phyloP scores from a whole-genome alignment of 2,329 filamentous ascomycete genomes.

The Talaromyces amestolkiae region DNA sequence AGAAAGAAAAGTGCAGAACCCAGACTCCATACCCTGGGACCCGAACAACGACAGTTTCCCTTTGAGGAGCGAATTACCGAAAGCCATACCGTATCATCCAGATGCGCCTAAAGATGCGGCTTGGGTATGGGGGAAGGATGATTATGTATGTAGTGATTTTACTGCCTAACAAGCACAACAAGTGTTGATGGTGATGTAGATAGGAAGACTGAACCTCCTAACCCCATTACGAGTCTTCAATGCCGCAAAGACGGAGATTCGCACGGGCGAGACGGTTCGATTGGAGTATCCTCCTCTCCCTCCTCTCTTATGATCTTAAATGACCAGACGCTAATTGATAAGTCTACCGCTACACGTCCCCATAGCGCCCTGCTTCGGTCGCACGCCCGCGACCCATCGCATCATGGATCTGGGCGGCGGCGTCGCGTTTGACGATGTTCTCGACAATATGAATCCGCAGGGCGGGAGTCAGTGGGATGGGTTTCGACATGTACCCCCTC shows the following conservation, averaged over 20 bases:
- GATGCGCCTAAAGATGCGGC: slow-evolving; percentile 56
- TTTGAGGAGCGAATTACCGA: slow-evolving; percentile 52
- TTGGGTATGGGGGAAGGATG: slow-evolving; percentile 61
- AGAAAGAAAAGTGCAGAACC: slow-evolving; percentile 22
- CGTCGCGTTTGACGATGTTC: slow-evolving; percentile 45
- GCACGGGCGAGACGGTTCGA: slow-evolving; percentile 55
- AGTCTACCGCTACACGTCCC: slow-evolving; percentile 55
- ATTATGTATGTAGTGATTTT: slow-evolving; percentile 39
- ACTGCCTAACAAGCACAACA: too few relatives aligned
- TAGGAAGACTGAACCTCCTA: slow-evolving; percentile 54
- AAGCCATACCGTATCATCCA: slow-evolving; percentile 34
- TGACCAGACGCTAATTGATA: neutral
- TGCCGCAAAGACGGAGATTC: slow-evolving; percentile 51
- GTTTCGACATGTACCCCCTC: slow-evolving; percentile 43
- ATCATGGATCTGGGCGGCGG: slow-evolving; percentile 47
- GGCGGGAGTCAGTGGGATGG: slow-evolving; percentile 53
- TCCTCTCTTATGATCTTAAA: neutral
- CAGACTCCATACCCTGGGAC: slow-evolving; percentile 50
- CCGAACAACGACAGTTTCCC: slow-evolving; percentile 55
- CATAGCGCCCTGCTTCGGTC: slow-evolving; percentile 52
- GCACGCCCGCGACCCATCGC: slow-evolving; percentile 54
- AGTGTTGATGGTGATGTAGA: slow-evolving; percentile 18
- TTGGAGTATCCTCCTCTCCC: slow-evolving; percentile 45
- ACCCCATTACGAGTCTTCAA: slow-evolving; percentile 55
- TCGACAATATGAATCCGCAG: slow-evolving; percentile 48